Evolutionary conservation across 2,329 filamentous ascomycete genomes (phyloP).

Genomic region (Amylocarpus encephaloides): DNA sequence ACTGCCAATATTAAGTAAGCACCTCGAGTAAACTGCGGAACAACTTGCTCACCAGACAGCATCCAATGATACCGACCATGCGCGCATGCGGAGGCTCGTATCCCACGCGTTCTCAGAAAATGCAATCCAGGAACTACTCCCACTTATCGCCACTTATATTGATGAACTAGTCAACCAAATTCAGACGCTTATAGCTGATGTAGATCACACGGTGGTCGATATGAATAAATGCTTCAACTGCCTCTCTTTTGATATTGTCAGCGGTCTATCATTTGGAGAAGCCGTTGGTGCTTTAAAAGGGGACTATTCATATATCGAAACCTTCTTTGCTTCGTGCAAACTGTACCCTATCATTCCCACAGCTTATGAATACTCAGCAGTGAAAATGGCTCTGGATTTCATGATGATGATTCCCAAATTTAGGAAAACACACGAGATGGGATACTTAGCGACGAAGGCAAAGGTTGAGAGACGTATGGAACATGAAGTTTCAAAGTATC

Average conservation of each 20-base stretch:
- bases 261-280: background rate
- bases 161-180: background rate
- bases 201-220: background rate
- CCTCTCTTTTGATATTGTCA: background rate
- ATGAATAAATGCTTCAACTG: background rate
- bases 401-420: too few relatives aligned
- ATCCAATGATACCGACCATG: background rate
- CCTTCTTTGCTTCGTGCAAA: too few relatives aligned
- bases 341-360: too few relatives aligned
- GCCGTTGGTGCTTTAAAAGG: background rate
- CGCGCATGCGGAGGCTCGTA: background rate
- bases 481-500: too few relatives aligned
- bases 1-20: too few relatives aligned
- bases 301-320: too few relatives aligned
- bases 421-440: too few relatives aligned
- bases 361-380: too few relatives aligned
- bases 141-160: background rate
- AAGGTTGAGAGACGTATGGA: too few relatives aligned
- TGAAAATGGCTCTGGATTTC: too few relatives aligned
- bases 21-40: too few relatives aligned
- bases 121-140: background rate
- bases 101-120: background rate
- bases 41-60: background rate
- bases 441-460: too few relatives aligned
- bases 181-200: background rate